These are phyloP conservation scores for Trifolium dubium DNA, from an alignment of 306 rosid species.

Conservation along the genomic window DNA sequence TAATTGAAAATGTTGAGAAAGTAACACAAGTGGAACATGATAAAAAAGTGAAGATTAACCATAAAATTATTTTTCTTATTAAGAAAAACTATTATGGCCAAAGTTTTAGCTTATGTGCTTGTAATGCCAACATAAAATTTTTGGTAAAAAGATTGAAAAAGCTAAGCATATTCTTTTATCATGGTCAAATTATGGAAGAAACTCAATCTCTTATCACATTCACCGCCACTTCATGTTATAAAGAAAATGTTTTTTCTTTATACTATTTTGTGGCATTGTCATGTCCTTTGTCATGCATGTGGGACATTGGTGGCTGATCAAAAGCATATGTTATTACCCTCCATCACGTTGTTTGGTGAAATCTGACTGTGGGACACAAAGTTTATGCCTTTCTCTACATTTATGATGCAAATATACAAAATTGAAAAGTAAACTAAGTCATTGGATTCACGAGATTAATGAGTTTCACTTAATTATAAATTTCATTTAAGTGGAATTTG, in stretches of 20 bases:
- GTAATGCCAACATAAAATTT: constrained; percentile 14
- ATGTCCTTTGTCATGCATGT: constrained; percentile 47
- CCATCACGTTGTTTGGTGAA: constrained; percentile 41
- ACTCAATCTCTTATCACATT: constrained; percentile 34
- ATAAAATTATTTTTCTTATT: background rate
- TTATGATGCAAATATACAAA: constrained; percentile 27
- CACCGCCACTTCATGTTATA: constrained; percentile 35
- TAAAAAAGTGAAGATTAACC: background rate
- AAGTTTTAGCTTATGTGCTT: constrained; percentile 6
- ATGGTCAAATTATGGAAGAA: constrained; percentile 33
- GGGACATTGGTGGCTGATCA: constrained; percentile 46
- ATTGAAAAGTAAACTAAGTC: background rate
- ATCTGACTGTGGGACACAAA: constrained; percentile 37
- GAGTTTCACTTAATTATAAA: no score
- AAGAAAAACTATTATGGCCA: no score
- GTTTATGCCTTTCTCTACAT: constrained; percentile 11
- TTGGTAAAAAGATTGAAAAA: constrained; percentile 7
- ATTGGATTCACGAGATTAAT: no score
- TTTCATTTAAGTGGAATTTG: no score
- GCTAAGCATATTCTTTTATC: constrained; percentile 13
- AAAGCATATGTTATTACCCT: constrained; percentile 34
- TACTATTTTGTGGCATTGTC: constrained; percentile 22
- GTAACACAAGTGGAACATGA: background rate
- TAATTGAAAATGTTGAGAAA: background rate
- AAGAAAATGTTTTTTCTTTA: constrained; percentile 37